A percentile compares a stretch with the other conserved stretches of the same genome.
Conservation (phyloP, 148 eudicot genomes). For the Silene latifolia region DNA sequence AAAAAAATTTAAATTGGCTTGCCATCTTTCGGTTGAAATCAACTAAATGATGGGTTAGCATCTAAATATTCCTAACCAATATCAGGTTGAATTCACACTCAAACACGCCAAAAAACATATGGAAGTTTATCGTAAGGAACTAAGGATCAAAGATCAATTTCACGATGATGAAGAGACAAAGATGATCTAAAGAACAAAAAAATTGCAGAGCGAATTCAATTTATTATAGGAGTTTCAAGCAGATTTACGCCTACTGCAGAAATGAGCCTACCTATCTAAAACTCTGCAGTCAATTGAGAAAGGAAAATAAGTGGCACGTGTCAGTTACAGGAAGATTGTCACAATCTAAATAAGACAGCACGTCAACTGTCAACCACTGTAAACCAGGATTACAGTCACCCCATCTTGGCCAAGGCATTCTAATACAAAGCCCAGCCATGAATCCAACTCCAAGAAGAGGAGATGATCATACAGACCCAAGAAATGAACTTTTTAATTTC, state of each 20-base stretch:
- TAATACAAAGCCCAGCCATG: neutral
- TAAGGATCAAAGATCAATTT: neutral
- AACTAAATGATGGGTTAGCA: neutral
- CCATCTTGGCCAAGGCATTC: neutral
- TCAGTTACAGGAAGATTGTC: neutral
- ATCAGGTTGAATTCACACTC: no score
- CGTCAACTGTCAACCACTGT: no score
- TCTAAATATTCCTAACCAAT: no score
- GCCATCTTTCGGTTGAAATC: neutral
- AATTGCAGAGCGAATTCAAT: neutral
- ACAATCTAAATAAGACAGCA: neutral
- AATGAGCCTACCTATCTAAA: neutral
- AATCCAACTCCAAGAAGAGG: neutral
- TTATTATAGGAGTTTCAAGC: neutral
- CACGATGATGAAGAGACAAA: neutral
- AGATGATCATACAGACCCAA: neutral
- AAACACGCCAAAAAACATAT: neutral
- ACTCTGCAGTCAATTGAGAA: neutral
- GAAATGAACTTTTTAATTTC: neutral
- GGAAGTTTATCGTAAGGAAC: neutral
- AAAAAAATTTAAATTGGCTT: no score
- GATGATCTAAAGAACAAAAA: neutral
- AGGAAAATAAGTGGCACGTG: neutral
- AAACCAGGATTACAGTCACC: no score
- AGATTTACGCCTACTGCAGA: neutral